Conservation (phyloP, 202 grass and related monocot genomes). For the Zoysia matrella region DNA sequence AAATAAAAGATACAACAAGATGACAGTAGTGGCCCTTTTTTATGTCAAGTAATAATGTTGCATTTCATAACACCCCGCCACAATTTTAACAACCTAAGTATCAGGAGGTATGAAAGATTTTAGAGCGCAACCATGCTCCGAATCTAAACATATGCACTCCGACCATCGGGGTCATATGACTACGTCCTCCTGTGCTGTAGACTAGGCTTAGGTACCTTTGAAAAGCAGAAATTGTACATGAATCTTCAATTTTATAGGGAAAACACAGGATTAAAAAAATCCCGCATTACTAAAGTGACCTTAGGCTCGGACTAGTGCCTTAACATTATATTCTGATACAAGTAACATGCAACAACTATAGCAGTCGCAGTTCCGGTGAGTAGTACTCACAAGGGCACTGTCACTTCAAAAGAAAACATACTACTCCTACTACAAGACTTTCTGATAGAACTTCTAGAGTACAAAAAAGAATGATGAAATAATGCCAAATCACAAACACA, state of each 20-base stretch:
- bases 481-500: neutral
- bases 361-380: neutral
- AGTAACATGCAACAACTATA: neutral
- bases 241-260: too few species aligned
- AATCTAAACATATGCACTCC: neutral
- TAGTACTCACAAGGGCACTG: neutral
- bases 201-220: too few species aligned
- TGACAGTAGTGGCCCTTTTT: neutral
- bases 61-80: neutral
- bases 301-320: neutral
- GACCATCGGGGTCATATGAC: neutral
- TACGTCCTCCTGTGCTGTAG: too few species aligned
- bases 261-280: too few species aligned
- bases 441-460: neutral
- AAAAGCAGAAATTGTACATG: too few species aligned
- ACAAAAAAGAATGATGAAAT: neutral
- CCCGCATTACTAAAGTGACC: neutral
- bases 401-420: neutral
- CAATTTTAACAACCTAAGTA: neutral
- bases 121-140: neutral
- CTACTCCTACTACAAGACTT: neutral
- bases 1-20: neutral
- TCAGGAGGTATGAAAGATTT: neutral
- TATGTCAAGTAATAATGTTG: neutral
- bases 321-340: slow-evolving; percentile 2